Conservation (phyloP, 2,329 filamentous ascomycete genomes). For the Alternaria triticimaculans region DNA sequence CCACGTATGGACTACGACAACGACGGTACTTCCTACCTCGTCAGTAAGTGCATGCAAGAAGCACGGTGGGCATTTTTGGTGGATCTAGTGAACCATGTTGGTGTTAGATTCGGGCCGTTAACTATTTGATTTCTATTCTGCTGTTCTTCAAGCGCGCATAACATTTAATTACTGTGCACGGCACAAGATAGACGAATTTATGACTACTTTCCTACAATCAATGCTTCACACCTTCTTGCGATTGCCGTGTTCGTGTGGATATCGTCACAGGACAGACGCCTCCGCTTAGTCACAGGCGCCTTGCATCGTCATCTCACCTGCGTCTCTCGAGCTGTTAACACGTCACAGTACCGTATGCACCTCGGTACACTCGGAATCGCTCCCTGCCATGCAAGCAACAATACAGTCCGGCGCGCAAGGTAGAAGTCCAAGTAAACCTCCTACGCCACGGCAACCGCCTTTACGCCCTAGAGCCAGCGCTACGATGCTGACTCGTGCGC, state of each 20-base stretch:
- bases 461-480: background rate
- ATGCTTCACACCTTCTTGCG: background rate
- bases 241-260: background rate
- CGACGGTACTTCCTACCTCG: slow-evolving; percentile 46
- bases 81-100: background rate
- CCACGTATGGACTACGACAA: slow-evolving; percentile 43
- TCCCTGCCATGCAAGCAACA: background rate
- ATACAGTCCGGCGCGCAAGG: background rate
- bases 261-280: background rate
- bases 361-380: background rate
- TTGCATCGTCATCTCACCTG: slow-evolving; percentile 8
- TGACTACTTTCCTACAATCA: background rate
- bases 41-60: slow-evolving; percentile 44
- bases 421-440: background rate
- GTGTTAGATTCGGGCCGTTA: background rate
- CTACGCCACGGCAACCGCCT: slow-evolving; percentile 4
- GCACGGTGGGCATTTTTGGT: slow-evolving; percentile 40
- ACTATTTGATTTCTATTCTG: background rate
- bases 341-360: background rate
- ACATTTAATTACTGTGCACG: background rate
- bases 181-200: background rate
- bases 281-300: background rate
- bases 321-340: background rate
- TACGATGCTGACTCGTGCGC: background rate
- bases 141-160: background rate